A percentile compares a stretch with the other conserved stretches of the same genome.
Evolutionary conservation across 1,284 basidiomycete species (phyloP).

Genomic region (Trichosporon inkin): DNA sequence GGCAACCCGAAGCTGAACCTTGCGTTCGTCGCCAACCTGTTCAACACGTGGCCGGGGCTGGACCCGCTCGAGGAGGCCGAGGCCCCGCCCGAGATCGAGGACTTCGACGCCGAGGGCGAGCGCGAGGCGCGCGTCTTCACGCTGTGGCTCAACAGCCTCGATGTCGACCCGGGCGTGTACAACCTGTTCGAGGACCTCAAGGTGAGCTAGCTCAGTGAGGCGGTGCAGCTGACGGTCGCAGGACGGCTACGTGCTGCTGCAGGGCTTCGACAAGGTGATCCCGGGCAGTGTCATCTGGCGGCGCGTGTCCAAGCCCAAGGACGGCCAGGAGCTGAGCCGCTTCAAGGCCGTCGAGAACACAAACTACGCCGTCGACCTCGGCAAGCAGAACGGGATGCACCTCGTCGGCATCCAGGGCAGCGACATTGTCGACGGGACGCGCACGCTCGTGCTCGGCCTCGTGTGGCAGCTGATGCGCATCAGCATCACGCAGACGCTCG

Average conservation of each 20-base stretch:
- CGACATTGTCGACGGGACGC: conserved; percentile 88
- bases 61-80: conserved; percentile 84
- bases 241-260: conserved; percentile 81
- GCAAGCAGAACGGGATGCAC: conserved; percentile 87
- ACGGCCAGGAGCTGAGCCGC: conserved; percentile 76
- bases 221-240: conserved; percentile 22
- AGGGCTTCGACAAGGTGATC: conserved; percentile 93
- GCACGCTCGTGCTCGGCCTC: conserved; percentile 87
- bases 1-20: conserved; percentile 98
- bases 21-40: conserved; percentile 96
- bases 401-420: conserved; percentile 96
- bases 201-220: conserved; percentile 44
- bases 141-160: conserved; percentile 94
- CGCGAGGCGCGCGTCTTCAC: conserved; percentile 96
- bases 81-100: conserved; percentile 73
- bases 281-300: conserved; percentile 92
- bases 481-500: conserved; percentile 88
- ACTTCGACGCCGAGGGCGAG: conserved; percentile 98
- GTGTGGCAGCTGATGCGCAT: conserved; percentile 95
- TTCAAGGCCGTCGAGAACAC: conserved; percentile 99
- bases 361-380: conserved; percentile 92
- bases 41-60: conserved; percentile 94
- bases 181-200: conserved; percentile 95
- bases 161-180: conserved; percentile 92
- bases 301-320: conserved; percentile 87